Evolutionary conservation across 768 basidiomycete species (phyloP).

Genomic region (Tylopilus cervinicoccineus): DNA sequence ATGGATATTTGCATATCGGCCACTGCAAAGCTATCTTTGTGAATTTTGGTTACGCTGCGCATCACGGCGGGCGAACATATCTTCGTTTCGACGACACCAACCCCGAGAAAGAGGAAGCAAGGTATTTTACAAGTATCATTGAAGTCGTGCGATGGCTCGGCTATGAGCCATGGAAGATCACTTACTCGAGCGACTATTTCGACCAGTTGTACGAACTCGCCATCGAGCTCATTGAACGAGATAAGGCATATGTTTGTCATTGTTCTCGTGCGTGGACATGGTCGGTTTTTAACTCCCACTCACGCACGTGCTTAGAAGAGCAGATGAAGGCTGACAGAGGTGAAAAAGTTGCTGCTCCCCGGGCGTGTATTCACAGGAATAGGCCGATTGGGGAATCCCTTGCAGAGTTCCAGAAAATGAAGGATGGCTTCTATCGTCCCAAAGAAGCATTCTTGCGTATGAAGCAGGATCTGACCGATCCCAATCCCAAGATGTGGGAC

Average conservation of each 20-base stretch:
- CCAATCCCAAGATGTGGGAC: conserved; percentile 99
- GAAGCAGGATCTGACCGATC: conserved; percentile 92
- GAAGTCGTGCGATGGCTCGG: conserved; percentile 97
- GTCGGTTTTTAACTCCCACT: conserved; percentile 1
- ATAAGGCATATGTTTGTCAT: conserved; percentile 94
- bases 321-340: conserved; percentile 89
- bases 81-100: conserved; percentile 98
- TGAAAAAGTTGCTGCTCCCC: conserved; percentile 74
- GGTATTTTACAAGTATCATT: conserved; percentile 94
- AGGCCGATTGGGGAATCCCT: conserved; percentile 87
- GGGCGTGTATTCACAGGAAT: conserved; percentile 81
- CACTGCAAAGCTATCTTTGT: conserved; percentile 99
- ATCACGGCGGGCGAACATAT: conserved; percentile 89
- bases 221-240: conserved; percentile 80
- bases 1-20: conserved; percentile 92
- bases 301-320: conserved; percentile 56
- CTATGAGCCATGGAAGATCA: conserved; percentile 98
- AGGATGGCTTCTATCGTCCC: conserved; percentile 81
- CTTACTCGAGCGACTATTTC: conserved; percentile 98
- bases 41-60: conserved; percentile 97
- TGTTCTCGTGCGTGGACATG: conserved; percentile 73
- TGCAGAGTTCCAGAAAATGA: conserved; percentile 88
- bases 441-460: conserved; percentile 93
- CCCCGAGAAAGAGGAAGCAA: conserved; percentile 94
- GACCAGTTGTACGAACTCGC: conserved; percentile 82